These are phyloP conservation scores for Sphenostylis stenocarpa DNA, from an alignment of 306 rosid species.

Conservation along the genomic window DNA sequence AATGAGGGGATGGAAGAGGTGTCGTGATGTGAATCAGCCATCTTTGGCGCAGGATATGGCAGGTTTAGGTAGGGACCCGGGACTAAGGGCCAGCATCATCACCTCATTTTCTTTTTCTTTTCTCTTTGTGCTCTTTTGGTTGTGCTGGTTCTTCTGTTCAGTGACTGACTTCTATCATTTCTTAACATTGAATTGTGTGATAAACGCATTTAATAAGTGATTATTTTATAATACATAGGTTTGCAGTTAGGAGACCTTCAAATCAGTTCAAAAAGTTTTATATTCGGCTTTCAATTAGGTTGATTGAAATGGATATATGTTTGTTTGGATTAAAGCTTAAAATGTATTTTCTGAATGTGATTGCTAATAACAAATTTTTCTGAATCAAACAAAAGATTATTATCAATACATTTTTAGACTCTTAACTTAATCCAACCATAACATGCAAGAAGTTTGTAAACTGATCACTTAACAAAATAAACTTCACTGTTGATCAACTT, in stretches of 20 bases:
- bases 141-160: neutral
- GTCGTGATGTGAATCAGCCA: conserved; percentile 70
- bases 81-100: conserved; percentile 23
- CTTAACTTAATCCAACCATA: too few species aligned
- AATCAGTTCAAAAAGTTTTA: too few species aligned
- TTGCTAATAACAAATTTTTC: too few species aligned
- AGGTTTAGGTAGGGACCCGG: conserved; percentile 54
- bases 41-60: conserved; percentile 83
- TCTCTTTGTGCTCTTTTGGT: conserved; percentile 25
- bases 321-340: too few species aligned
- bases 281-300: too few species aligned
- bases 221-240: neutral
- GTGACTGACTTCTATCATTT: neutral
- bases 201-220: neutral
- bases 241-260: neutral
- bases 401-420: too few species aligned
- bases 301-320: too few species aligned
- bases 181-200: neutral
- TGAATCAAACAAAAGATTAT: too few species aligned
- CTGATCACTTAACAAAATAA: too few species aligned
- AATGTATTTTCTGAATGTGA: too few species aligned
- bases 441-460: too few species aligned
- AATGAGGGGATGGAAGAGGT: conserved; percentile 29
- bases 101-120: conserved; percentile 16
- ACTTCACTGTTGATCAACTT: too few species aligned